Conservation (phyloP, 768 basidiomycete species). For the Dendrothele bispora region DNA sequence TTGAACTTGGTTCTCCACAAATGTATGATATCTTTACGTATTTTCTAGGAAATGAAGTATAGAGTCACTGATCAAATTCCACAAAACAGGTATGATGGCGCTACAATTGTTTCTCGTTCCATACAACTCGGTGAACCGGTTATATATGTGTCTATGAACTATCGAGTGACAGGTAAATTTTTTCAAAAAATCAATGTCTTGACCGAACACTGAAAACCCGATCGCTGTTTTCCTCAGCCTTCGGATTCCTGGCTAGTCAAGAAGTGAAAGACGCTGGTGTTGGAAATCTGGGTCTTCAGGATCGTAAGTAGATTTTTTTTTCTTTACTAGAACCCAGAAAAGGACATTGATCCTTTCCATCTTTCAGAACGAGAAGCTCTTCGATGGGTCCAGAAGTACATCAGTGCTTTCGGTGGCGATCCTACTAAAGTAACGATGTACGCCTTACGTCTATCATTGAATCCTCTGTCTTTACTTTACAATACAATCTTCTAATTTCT, state of each 20-base stretch:
- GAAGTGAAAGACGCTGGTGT: constrained; percentile 52
- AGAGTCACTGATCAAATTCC: too few relatives aligned
- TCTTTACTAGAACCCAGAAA: too few relatives aligned
- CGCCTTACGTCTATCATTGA: constrained; percentile 14
- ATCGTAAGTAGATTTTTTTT: constrained; percentile 52
- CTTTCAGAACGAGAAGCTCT: constrained; percentile 61
- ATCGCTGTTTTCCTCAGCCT: constrained; percentile 34
- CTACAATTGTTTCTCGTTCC: constrained; percentile 42
- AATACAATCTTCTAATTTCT: too few relatives aligned
- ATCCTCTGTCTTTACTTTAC: too few relatives aligned
- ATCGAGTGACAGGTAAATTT: constrained; percentile 37
- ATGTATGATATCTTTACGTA: constrained; percentile 27
- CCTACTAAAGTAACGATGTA: constrained; percentile 59
- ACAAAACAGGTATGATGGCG: constrained; percentile 43
- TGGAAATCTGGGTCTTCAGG: constrained; percentile 67
- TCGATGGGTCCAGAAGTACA: constrained; percentile 68
- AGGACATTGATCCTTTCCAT: neutral
- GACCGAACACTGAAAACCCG: too few relatives aligned
- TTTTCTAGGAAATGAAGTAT: neutral
- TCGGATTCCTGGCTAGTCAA: constrained; percentile 52
- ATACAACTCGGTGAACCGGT: constrained; percentile 41
- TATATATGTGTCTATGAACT: constrained; percentile 57
- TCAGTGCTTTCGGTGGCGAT: constrained; percentile 65
- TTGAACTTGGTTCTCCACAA: constrained; percentile 38
- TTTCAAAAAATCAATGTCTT: too few relatives aligned